Evolutionary conservation across 108 stramenopile species (phyloP), one percentile per base, ranked within the genome.

Genomic region (Skeletonema costatum): DNA sequence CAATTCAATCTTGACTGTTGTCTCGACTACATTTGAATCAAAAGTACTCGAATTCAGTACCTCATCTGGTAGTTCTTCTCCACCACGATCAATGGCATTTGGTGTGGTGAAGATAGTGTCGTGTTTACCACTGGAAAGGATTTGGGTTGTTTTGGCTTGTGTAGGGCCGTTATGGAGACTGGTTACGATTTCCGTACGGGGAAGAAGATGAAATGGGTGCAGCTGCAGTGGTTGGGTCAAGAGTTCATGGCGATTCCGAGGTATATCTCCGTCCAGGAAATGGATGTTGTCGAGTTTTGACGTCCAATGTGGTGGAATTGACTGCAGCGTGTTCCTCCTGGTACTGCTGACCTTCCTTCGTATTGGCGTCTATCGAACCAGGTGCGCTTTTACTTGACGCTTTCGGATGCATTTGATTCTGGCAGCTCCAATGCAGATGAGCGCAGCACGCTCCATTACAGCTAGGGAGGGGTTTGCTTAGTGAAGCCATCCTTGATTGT

Each of bases 81-180:
- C 91, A 13, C 93, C 93, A 2, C 38, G 85, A 65, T 88, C 87
- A 33, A 93, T 97, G 89, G 75, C 87, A 64, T n/a, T n/a, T 97
- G 97, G 97, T 99, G 98, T 66, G 98, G 98, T 58, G 93, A 97
- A 75, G 98, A 99, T 78, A 87, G 92, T 63, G 96, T 98, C 7
- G 95, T 96, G 13, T 71, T 97, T n/a, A n/a, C 32, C 94, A 97
- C 70, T 98, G 96, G 94, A 93, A 93, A 89, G 44, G 95, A 96
- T 32, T 70, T 97, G 81, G 98, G 97, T 7, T 7, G 82, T 97
- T 36, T 76, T 97, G 29, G 29, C 92, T 98, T 89, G 97, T 89
- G 97, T 99, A 3, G 98, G 98, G 3, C 97, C 97, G 2, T 97
- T 97, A 96, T 76, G 98, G 98, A 17, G 97, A 99, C 78, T 98